Percentiles rank a stretch among this genome's conserved stretches.
These are phyloP conservation scores for Anthracocystis panici-leucophaei DNA, from an alignment of 1,284 basidiomycete species.

Conservation along the genomic window DNA sequence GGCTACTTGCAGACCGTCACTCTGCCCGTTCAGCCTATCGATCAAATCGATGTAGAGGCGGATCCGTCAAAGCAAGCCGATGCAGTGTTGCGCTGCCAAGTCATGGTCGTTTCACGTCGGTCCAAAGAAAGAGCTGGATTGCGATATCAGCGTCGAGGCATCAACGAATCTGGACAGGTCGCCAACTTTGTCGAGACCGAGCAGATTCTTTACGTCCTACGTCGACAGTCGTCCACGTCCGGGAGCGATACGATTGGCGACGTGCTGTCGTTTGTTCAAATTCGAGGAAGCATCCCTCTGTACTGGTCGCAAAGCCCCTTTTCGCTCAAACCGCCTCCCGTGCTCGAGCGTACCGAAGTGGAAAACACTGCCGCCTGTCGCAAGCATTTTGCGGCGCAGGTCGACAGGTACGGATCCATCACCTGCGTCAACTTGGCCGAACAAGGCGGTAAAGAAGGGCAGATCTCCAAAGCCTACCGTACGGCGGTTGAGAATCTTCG, in stretches of 20 bases:
- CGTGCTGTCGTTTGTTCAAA: slow-evolving; percentile 88
- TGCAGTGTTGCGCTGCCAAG: slow-evolving; percentile 57
- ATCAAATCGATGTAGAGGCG: neutral
- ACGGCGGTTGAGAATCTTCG: slow-evolving; percentile 75
- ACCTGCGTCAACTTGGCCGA: slow-evolving; percentile 81
- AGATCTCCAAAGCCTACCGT: slow-evolving; percentile 82
- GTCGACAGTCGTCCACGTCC: neutral
- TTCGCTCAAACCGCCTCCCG: slow-evolving; percentile 80
- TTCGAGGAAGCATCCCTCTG: slow-evolving; percentile 83
- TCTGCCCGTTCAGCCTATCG: slow-evolving; percentile 42
- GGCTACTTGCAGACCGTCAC: slow-evolving; percentile 78
- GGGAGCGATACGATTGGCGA: slow-evolving; percentile 75
- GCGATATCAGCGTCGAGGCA: slow-evolving; percentile 93
- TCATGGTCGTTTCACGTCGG: slow-evolving; percentile 83
- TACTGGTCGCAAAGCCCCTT: slow-evolving; percentile 99
- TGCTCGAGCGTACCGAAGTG: slow-evolving; percentile 91
- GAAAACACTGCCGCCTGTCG: slow-evolving; percentile 73
- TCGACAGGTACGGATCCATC: slow-evolving; percentile 74
- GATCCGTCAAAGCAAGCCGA: neutral
- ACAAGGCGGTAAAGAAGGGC: slow-evolving; percentile 85
- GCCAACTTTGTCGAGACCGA: slow-evolving; percentile 99
- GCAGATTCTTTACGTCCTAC: slow-evolving; percentile 76
- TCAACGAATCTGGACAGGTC: slow-evolving; percentile 96
- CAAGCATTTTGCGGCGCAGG: slow-evolving; percentile 70
- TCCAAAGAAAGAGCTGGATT: slow-evolving; percentile 96